Percentiles rank a stretch among this genome's conserved stretches.
These are phyloP conservation scores for Phytophthora boehmeriae DNA, from an alignment of 352 stramenopile species.

Conservation along the genomic window DNA sequence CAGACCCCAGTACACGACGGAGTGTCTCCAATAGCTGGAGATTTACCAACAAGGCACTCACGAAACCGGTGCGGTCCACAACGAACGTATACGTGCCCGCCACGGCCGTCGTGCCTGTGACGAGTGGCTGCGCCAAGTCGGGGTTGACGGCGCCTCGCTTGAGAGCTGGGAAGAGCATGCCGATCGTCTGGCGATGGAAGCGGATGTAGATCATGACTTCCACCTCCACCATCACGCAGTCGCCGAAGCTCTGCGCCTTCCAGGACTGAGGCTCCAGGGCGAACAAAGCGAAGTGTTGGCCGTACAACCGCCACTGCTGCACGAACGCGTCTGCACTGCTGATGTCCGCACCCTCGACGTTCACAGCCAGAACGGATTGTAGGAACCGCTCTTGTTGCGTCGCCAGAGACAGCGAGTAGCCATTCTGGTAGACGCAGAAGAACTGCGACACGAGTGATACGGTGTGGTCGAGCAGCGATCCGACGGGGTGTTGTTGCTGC, in stretches of 20 bases:
- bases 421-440: constrained; percentile 36
- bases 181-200: constrained; percentile 34
- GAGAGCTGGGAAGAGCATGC: constrained; percentile 33
- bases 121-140: constrained; percentile 22
- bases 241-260: constrained; percentile 21
- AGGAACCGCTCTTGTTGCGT: constrained; percentile 35
- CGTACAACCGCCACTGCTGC: constrained; percentile 38
- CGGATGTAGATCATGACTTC: constrained; percentile 39
- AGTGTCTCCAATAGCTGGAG: constrained; percentile 42
- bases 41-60: constrained; percentile 27
- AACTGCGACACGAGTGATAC: constrained; percentile 31
- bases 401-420: constrained; percentile 25
- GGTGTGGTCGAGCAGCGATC: constrained; percentile 24
- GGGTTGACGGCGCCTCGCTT: constrained; percentile 22
- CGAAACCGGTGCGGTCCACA: constrained; percentile 29
- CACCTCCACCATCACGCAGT: constrained; percentile 32
- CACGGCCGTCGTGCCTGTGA: constrained; percentile 28
- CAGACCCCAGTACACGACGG: constrained; percentile 29
- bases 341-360: constrained; percentile 27
- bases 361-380: constrained; percentile 28
- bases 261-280: constrained; percentile 30
- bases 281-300: constrained; percentile 25
- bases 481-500: constrained; percentile 9
- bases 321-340: constrained; percentile 30
- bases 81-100: constrained; percentile 33